Percentiles rank a stretch among this genome's conserved stretches.
phyloP scores from a whole-genome alignment of 2,329 filamentous ascomycete genomes.

The Fusarium aywerte region DNA sequence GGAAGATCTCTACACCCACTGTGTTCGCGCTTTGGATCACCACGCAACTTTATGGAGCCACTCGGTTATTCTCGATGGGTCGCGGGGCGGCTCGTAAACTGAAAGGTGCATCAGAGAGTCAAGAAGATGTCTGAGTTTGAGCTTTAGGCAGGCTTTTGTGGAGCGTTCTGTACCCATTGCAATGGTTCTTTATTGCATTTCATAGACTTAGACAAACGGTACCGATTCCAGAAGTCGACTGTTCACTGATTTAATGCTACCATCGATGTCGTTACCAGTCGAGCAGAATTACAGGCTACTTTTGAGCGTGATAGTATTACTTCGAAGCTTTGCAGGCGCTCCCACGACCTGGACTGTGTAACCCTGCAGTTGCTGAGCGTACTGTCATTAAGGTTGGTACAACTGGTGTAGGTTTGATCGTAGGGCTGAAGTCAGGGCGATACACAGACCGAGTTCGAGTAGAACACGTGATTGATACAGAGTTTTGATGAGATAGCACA shows the following conservation, averaged over 20 bases:
- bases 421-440: too few species aligned
- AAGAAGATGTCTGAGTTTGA: not conserved
- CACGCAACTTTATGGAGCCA: constrained; percentile 12
- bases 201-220: not conserved
- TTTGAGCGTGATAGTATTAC: too few species aligned
- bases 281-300: too few species aligned
- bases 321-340: too few species aligned
- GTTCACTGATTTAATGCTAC: not conserved
- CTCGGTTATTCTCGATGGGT: constrained; percentile 14
- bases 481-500: too few species aligned
- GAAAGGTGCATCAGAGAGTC: not conserved
- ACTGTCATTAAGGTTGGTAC: too few species aligned
- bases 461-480: too few species aligned
- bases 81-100: not conserved
- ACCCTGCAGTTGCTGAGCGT: too few species aligned
- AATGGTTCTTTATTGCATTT: not conserved
- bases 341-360: too few species aligned
- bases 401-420: not conserved
- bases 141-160: rapidly evolving
- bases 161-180: not conserved
- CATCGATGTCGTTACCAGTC: not conserved
- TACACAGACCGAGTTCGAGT: too few species aligned
- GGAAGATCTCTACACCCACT: constrained; percentile 1
- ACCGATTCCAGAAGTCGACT: not conserved
- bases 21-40: constrained; percentile 16